phyloP scores from a whole-genome alignment of 768 basidiomycete species.

The Panellus pusillus region DNA sequence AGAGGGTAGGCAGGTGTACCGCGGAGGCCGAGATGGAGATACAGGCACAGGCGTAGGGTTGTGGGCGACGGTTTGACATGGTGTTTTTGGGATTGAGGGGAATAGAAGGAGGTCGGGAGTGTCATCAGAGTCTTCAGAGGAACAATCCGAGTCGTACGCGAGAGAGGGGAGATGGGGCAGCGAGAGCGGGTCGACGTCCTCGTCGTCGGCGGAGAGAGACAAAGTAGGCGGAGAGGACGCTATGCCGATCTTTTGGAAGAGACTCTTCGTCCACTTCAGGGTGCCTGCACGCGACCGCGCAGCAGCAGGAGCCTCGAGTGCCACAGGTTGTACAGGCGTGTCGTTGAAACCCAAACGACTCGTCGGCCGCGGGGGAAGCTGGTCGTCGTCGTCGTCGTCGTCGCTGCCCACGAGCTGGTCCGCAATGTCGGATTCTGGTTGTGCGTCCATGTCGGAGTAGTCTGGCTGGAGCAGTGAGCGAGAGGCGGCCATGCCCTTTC shows the following conservation, averaged over 20 bases:
- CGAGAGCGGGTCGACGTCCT: conserved; percentile 15
- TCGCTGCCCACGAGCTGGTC: conserved; percentile 15
- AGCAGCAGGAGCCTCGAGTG: background rate
- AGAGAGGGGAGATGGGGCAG: conserved; percentile 18
- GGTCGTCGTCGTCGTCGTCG: conserved; percentile 21
- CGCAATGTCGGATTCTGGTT: conserved; percentile 20
- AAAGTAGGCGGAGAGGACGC: background rate
- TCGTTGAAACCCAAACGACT: conserved; percentile 51
- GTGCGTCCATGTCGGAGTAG: conserved; percentile 8
- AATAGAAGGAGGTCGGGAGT: conserved; percentile 8
- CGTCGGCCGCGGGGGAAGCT: conserved; percentile 43
- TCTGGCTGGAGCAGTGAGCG: conserved; percentile 9
- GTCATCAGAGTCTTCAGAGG: conserved; percentile 18
- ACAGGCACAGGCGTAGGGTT: conserved; percentile 16
- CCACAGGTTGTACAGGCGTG: background rate
- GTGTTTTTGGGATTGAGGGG: background rate
- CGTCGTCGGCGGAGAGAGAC: too few species aligned
- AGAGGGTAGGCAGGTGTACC: conserved; percentile 39
- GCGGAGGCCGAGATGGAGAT: conserved; percentile 23
- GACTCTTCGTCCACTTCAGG: conserved; percentile 22
- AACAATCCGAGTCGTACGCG: conserved; percentile 23
- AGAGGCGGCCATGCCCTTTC: conserved; percentile 1
- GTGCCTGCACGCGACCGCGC: conserved; percentile 2
- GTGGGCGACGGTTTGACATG: too few species aligned
- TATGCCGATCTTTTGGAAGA: conserved; percentile 22